Conservation (phyloP, 371 early-diverging fungal genomes). For the Nematocida sp. region DNA sequence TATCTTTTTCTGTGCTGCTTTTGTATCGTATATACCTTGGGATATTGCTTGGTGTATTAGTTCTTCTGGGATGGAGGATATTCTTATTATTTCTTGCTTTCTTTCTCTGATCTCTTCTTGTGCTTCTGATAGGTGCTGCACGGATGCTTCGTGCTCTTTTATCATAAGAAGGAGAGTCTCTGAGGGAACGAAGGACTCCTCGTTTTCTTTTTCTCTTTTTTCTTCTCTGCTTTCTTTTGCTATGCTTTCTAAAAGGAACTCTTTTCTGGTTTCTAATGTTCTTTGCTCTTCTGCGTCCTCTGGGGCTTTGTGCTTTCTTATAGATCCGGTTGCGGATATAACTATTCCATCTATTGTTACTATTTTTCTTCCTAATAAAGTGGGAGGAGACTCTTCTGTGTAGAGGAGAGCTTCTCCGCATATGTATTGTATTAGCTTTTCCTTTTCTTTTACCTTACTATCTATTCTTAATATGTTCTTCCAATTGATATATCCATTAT, state of each 20-base stretch:
- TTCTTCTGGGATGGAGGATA: background rate
- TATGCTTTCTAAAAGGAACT: slow-evolving; percentile 7
- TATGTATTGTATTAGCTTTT: slow-evolving; percentile 10
- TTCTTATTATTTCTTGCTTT: background rate
- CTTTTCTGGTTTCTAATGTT: slow-evolving; percentile 26
- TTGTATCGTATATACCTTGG: slow-evolving; percentile 5
- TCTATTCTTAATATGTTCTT: background rate
- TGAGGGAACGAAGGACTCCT: background rate
- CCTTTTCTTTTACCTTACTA: background rate
- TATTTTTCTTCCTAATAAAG: background rate
- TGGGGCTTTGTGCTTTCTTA: background rate
- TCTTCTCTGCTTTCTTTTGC: background rate
- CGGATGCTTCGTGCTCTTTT: too few relatives aligned
- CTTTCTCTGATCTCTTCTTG: background rate
- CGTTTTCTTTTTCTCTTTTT: slow-evolving; percentile 10
- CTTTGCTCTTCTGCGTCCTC: background rate
- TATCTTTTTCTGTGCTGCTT: slow-evolving; percentile 7
- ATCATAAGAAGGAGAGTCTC: background rate
- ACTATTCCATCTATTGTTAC: slow-evolving; percentile 50
- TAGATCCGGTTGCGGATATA: slow-evolving; percentile 17
- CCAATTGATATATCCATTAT: slow-evolving; percentile 10
- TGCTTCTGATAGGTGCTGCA: background rate
- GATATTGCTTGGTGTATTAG: background rate
- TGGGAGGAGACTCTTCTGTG: background rate
- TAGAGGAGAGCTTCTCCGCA: slow-evolving; percentile 28